Base-by-base conservation (phyloP, 352 stramenopile genomes). In the Globisporangium alternatum region DNA sequence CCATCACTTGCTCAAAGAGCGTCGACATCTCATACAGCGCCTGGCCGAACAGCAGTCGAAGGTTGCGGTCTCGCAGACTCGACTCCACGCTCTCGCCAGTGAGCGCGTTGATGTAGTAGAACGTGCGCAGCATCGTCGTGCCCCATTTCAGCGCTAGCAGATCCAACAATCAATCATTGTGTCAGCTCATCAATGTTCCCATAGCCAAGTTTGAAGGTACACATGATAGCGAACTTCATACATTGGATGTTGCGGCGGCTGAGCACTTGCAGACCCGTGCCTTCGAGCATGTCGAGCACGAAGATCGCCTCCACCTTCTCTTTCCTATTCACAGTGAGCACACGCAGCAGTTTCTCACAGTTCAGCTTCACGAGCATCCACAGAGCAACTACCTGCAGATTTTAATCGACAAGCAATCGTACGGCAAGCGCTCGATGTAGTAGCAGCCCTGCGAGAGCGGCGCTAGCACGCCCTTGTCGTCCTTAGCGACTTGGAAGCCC, bases 21-120 rank as follows among this genome's bases (percentile, higher is more conserved):
- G 66, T 67, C 17, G 79, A 68, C 66, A 93, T 89, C 62, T 95
- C 86, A 57, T 85, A 49, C 4, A 95, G 72, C 19, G 79, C 64
- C 59, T 95, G 71, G 4, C 85, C 71, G 53, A 88, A 93, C 21
- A 93, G 60, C 47, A 91, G 76, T 4, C 86, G 84, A n/a, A 75
- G 74, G 3, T 78, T 77, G 39, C 84, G 78, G 61, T 95, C 86
- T 5, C 80, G 74, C 15, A 95, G 72, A 56, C 80, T 78, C 0
- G 80, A 67, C 6, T 74, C 47, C 28, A 91, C 76, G 45, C 64
- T 84, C 22, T 73, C 63, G 21, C 74, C 80, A 2, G 83, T 89
- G 47, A 93, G 65, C 1, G 84, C 85, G 39, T 90, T 90, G 49
- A 93, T 70, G 54, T 89, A 90, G 64, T 95, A 93, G 51, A 95